A percentile compares a stretch with the other conserved stretches of the same genome.
phyloP scores from a whole-genome alignment of 768 basidiomycete genomes.

The Rossbeevera mucosa region DNA sequence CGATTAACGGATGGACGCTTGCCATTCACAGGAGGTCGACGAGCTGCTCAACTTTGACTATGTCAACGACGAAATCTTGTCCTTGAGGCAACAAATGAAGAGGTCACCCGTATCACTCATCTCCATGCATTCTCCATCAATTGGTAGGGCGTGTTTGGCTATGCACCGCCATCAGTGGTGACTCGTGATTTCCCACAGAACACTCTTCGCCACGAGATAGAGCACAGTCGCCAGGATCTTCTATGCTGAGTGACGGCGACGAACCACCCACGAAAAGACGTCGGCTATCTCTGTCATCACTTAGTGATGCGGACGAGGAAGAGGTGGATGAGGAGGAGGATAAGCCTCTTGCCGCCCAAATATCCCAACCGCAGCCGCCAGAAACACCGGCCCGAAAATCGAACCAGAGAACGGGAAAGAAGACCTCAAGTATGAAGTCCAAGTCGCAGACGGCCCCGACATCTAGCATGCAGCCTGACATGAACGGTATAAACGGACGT shows the following conservation, averaged over 20 bases:
- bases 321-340: conserved; percentile 60
- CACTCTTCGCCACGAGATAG: conserved; percentile 20
- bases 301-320: conserved; percentile 38
- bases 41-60: conserved; percentile 79
- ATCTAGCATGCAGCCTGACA: conserved; percentile 36
- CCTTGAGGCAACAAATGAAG: conserved; percentile 67
- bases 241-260: conserved; percentile 43
- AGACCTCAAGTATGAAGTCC: conserved; percentile 51
- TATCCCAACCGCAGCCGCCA: conserved; percentile 28
- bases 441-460: conserved; percentile 56
- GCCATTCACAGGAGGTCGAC: conserved; percentile 57
- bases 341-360: conserved; percentile 49
- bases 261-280: conserved; percentile 49
- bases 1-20: conserved; percentile 10
- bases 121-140: conserved; percentile 48
- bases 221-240: conserved; percentile 33
- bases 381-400: conserved; percentile 31
- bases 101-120: conserved; percentile 43
- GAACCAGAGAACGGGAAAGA: conserved; percentile 49
- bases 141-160: conserved; percentile 38
- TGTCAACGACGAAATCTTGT: conserved; percentile 61
- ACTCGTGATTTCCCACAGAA: conserved; percentile 19
- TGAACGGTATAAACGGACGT: conserved; percentile 43
- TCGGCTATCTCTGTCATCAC: conserved; percentile 53
- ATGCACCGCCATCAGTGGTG: not conserved